Evolutionary conservation across 2,329 filamentous ascomycete species (phyloP), one percentile per base, ranked within the genome.

Genomic region (Fusarium protoensiforme): DNA sequence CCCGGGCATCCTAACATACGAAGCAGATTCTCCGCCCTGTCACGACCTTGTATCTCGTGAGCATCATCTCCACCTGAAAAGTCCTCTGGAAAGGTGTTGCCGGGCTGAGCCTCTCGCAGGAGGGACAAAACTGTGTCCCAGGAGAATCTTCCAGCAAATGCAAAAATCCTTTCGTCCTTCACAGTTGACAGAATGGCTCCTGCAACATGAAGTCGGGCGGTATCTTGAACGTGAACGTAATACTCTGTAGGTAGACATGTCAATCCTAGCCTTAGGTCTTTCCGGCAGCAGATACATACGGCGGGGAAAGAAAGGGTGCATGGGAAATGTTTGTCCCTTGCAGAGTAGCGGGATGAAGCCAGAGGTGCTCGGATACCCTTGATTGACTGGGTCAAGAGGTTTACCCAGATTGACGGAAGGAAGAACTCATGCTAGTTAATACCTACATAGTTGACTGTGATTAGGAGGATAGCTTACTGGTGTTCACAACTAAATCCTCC

Each of bases 371-470:
- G 65, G 62, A 58, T 75, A 63, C 1, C 72, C 75, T 46, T 76
- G 75, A 29, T 70, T 71, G 4, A 27, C 57, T 14, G 48, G 59
- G 38, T 76, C 68, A 7, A 80, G 48, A 13, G 63, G 67, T 14
- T 54, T 62, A 6, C 78, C 78, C 5, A 79, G 56, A 41, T 74
- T 79, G 27, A 73, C 31, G 36, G 70, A 71, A 0, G 79, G 78
- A 9, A 81, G 53, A 2, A 81, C 74, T 60, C 61, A 9, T 7
- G 2, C 11, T 9, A 2, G 13, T 65, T 16, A 67, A 54, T 20
- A 39, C 5, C 33, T 38, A 18, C 14, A 27, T 8, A 18, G 5
- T 46, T 3, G 8, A 27, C 14, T 3, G n/a, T 38, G 14, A 35
- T 14, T 16, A 11, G 9, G 22, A 2, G 10, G 38, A 14, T 18